These are phyloP conservation scores for Cinnamomum micranthum DNA, from an alignment of 164 flowering plant genomes.

Conservation along the genomic window DNA sequence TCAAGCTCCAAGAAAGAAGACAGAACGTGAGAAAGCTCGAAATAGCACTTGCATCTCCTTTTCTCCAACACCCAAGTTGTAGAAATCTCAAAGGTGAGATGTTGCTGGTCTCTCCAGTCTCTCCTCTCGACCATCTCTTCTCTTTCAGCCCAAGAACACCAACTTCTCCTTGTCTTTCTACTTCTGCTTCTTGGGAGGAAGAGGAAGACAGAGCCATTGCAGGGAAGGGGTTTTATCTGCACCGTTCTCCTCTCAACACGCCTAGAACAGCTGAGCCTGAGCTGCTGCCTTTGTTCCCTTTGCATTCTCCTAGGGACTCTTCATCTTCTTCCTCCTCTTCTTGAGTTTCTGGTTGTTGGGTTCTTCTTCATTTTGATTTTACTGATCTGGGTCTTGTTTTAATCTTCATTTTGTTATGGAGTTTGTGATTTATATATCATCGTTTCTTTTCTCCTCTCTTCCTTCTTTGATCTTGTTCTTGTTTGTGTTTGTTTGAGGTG, in stretches of 20 bases:
- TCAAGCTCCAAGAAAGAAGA: constrained; percentile 50
- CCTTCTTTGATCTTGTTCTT: too few relatives aligned
- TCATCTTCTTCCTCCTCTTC: neutral
- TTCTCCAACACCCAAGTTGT: neutral
- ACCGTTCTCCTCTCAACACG: constrained; percentile 39
- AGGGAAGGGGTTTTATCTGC: constrained; percentile 44
- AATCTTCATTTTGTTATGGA: neutral
- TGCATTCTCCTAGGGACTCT: constrained; percentile 27
- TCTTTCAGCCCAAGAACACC: constrained; percentile 17
- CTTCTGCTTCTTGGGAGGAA: constrained; percentile 16
- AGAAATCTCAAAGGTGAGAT: constrained; percentile 6
- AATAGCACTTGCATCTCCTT: constrained; percentile 31
- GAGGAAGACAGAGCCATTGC: constrained; percentile 44
- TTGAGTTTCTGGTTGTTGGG: too few relatives aligned
- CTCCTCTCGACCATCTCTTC: constrained; percentile 3
- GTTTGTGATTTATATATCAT: neutral
- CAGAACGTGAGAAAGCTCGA: constrained; percentile 42
- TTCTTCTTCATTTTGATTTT: neutral
- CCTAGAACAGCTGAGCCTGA: constrained; percentile 39
- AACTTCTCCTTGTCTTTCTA: constrained; percentile 15
- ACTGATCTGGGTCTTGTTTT: neutral
- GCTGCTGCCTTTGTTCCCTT: constrained; percentile 44
- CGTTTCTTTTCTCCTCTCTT: neutral
- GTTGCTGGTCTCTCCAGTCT: constrained; percentile 10
- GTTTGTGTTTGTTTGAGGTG: too few relatives aligned